Conservation (phyloP, 2,329 filamentous ascomycete species). For the Didymella lethalis region DNA sequence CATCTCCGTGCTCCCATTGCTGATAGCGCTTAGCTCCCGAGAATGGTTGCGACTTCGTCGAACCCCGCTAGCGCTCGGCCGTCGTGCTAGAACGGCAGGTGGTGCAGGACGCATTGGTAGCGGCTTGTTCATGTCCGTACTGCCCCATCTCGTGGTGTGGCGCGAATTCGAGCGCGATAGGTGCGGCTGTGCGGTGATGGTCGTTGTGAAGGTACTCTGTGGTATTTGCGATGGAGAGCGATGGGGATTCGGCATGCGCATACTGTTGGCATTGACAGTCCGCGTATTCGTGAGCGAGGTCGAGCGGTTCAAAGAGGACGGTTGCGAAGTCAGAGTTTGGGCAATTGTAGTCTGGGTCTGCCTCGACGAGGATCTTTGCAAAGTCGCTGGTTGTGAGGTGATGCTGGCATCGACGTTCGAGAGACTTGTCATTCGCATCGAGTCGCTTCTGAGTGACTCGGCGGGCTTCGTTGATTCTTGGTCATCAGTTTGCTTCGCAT, state of each 20-base stretch:
- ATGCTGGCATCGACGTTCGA: not conserved
- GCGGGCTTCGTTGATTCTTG: constrained; percentile 6
- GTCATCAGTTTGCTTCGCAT: constrained; percentile 12
- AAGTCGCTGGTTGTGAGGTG: not conserved
- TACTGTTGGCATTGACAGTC: constrained; percentile 5
- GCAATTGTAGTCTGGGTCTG: not conserved
- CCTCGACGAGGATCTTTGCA: not conserved
- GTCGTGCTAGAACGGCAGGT: constrained; percentile 1
- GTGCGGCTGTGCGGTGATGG: constrained; percentile 12
- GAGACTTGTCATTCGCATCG: not conserved
- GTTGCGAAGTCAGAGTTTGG: not conserved
- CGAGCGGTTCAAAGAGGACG: constrained; percentile 1
- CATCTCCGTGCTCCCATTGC: constrained; percentile 14
- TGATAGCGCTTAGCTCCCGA: constrained; percentile 9
- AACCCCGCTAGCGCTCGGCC: not conserved
- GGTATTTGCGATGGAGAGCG: constrained; percentile 3
- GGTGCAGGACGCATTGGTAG: constrained; percentile 14
- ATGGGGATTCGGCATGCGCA: constrained; percentile 2
- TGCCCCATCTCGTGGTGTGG: constrained; percentile 1
- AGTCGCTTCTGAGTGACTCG: constrained; percentile 5
- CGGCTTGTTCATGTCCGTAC: constrained; percentile 11
- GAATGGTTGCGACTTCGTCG: constrained; percentile 10
- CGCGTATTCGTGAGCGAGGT: constrained; percentile 3
- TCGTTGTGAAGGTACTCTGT: constrained; percentile 13
- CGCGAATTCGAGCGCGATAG: constrained; percentile 11